Percentiles rank a stretch among this genome's conserved stretches.
These are phyloP conservation scores for Drosera spatulata DNA, from an alignment of 179 eudicot species.

Conservation along the genomic window DNA sequence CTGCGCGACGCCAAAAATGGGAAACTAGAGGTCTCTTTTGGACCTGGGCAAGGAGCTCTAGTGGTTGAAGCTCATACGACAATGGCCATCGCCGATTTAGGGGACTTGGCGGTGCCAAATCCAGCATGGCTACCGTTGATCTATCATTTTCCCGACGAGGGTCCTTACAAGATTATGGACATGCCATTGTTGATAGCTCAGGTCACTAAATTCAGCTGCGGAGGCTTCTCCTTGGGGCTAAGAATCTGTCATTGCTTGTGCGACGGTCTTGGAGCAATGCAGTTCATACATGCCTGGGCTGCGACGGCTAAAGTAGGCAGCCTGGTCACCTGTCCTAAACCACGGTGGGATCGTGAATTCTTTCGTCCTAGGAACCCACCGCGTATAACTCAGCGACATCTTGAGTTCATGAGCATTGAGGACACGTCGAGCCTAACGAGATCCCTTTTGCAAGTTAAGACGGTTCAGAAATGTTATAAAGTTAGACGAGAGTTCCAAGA, in stretches of 20 bases:
- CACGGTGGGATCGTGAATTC: slow-evolving; percentile 77
- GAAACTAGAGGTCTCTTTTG: slow-evolving; percentile 71
- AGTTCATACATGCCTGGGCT: slow-evolving; percentile 86
- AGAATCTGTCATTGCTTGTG: slow-evolving; percentile 89
- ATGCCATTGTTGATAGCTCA: slow-evolving; percentile 90
- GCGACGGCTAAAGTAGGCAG: slow-evolving; percentile 56
- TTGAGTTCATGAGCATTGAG: slow-evolving; percentile 56
- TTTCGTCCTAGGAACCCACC: slow-evolving; percentile 73
- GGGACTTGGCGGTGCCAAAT: slow-evolving; percentile 65
- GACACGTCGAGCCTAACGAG: slow-evolving; percentile 51
- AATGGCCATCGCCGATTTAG: slow-evolving; percentile 36
- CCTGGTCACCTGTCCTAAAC: slow-evolving; percentile 38
- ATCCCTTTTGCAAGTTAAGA: slow-evolving; percentile 59
- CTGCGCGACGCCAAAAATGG: slow-evolving; percentile 47
- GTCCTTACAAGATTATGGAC: slow-evolving; percentile 55
- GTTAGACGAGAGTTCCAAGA: slow-evolving; percentile 45
- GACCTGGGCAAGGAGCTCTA: slow-evolving; percentile 62
- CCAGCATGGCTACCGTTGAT: slow-evolving; percentile 67
- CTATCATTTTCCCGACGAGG: slow-evolving; percentile 55
- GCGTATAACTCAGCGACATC: slow-evolving; percentile 41
- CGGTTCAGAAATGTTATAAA: slow-evolving; percentile 67
- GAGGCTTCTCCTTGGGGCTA: slow-evolving; percentile 82
- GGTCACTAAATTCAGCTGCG: slow-evolving; percentile 61
- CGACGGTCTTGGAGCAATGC: slow-evolving; percentile 97
- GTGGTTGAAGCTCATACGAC: slow-evolving; percentile 62